Evolutionary conservation across 805 yeast genomes (phyloP), one percentile per base, ranked within the genome.

Genomic region (Metschnikowia anglica): DNA sequence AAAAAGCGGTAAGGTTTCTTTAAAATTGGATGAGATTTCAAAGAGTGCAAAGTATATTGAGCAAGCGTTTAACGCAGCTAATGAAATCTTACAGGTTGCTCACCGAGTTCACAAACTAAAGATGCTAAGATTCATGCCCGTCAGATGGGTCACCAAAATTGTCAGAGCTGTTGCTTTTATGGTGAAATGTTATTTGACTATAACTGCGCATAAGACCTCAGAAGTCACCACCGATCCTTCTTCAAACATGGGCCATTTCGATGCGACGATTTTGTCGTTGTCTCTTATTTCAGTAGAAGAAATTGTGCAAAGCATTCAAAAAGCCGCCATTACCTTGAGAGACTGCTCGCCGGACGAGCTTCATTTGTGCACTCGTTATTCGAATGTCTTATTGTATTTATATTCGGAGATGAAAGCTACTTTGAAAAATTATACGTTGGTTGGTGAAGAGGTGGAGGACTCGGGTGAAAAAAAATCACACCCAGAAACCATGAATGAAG

Each of bases 331-430:
- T 12, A 81, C 84, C 1, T 63, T 89, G 28, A 65, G 88, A 43
- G 95, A 86, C 53, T 85, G 96, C 19, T 78, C 95, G 1, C 96
- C 96, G 0, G 97, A 89, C 63, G 95, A 88, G 50, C 68, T 89
- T 29, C 97, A 89, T 65, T 68, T 89, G 24, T 84, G 95, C 59
- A 80, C 87, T 0, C 67, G 95, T 37, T 88, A 88, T 56, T 81
- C 89, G 10, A 83, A 86, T 11, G 84, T 85, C 39, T 64, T 88
- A 53, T 74, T 85, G 80, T 86, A 81, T 53, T 67, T 88, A 32
- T 85, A 88, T 49, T 78, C 86, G 3, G 88, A 86, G 58, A 80
- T 85, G 80, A 82, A 78, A 54, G 68, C 76, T 12, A 70, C 73
- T 19, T 57, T 69, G 8, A 69, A 62, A 33, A 52, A 48, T 13